A percentile compares a stretch with the other conserved stretches of the same genome.
Evolutionary conservation across 345 rosid species (phyloP).

Genomic region (Corchorus olitorius): DNA sequence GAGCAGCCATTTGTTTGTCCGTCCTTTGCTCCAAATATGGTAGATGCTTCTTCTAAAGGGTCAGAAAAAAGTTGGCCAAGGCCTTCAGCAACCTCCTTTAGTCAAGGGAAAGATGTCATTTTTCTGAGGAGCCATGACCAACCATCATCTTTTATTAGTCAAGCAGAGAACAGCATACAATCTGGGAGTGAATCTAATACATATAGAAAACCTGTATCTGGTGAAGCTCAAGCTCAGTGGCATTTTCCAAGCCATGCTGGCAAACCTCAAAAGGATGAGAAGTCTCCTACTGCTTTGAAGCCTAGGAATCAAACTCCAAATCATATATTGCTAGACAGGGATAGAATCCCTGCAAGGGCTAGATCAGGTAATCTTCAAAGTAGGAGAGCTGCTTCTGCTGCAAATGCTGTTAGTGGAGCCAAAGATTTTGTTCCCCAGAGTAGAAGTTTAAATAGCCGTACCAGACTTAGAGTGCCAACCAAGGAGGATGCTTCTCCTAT

Average conservation of each 20-base stretch:
- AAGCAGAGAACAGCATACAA: conserved; percentile 21
- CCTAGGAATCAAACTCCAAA: conserved; percentile 32
- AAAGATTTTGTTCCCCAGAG: conserved; percentile 68
- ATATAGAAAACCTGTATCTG: conserved; percentile 32
- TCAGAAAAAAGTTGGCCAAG: conserved; percentile 33
- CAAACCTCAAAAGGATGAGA: conserved; percentile 49
- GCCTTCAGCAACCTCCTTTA: conserved; percentile 16
- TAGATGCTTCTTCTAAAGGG: conserved; percentile 25
- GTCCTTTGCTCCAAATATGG: conserved; percentile 25
- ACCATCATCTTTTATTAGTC: conserved; percentile 23
- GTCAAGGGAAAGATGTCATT: conserved; percentile 37
- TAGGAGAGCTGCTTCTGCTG: conserved; percentile 46
- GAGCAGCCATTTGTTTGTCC: conserved; percentile 29
- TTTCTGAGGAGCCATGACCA: conserved; percentile 38
- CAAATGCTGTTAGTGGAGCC: conserved; percentile 37
- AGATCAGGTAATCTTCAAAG: conserved; percentile 38
- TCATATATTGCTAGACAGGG: conserved; percentile 37
- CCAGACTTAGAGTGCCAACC: conserved; percentile 39
- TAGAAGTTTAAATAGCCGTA: conserved; percentile 51
- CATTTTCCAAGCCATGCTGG: conserved; percentile 29
- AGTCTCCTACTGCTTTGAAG: conserved; percentile 26
- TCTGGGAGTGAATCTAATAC: conserved; percentile 20
- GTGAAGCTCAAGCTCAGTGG: conserved; percentile 29
- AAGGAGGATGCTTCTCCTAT: conserved; percentile 36
- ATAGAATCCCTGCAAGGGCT: conserved; percentile 39